Base-by-base conservation (phyloP, 2,329 filamentous ascomycete species). In the Ceratocystis papillata region DNA sequence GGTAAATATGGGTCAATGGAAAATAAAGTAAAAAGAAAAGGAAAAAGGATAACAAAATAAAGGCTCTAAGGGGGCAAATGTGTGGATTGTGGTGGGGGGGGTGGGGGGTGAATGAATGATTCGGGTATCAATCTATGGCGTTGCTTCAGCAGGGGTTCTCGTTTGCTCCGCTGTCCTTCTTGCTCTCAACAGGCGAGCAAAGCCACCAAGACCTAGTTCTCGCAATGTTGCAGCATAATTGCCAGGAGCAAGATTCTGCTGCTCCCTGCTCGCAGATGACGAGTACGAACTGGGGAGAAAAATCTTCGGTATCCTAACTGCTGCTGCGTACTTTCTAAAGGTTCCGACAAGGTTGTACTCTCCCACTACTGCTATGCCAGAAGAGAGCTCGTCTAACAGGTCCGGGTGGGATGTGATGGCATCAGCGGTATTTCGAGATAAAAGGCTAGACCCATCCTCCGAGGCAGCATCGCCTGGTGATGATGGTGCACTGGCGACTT, bases 291-390 rank as follows among this genome's bases (percentile, higher is more conserved):
- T 28, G 7, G 48, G 63, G 8, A 41, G 41, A 5, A 63, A 62
- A 17, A 63, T 28, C 12, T 25, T 48, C 17, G 65, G 65, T n/a
- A 66, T 62, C 20, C 44, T 63, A 17, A 66, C 59, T n/a, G 63
- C 60, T 25, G 65, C 45, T 7, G 63, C 63, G 17, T 65, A 65
- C 22, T 63, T 66, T 62, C 57, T 62, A 6, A 67, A 73, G 1
- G 81, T 78, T 63, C 80, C 76, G 5, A 81, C 69, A 30, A 84
- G 74, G 69, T 83, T 78, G 67, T 83, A 83, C 66, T 81, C 80
- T 65, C 78, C 78, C 45, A 84, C 72, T 4, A 83, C 71, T 17
- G 77, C 82, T 70, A 82, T 82, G 7, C 83, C 83, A 8, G 82
- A 84, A 64, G 75, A 76, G 72, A 85, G 73, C 2, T 80, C 74